phyloP scores from a whole-genome alignment of 75 land plant species.

The Adiantum capillusveneris region DNA sequence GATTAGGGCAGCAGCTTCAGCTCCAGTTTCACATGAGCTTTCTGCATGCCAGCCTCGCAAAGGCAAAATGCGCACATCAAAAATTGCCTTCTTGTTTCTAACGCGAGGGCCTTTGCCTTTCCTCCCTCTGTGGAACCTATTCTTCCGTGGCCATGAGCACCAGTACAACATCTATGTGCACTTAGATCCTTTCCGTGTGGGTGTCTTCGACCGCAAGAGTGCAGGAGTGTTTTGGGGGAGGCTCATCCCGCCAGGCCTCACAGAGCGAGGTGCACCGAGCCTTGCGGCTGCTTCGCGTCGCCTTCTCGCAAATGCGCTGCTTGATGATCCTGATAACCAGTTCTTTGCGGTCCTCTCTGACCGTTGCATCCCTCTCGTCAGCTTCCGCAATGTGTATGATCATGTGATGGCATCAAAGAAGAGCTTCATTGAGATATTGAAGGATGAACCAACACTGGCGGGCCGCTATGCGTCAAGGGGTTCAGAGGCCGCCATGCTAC shows the following conservation, averaged over 20 bases:
- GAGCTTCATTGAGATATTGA: constrained; percentile 58
- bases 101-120: constrained; percentile 40
- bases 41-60: no score
- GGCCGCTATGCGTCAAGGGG: constrained; percentile 53
- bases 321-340: constrained; percentile 47
- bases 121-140: constrained; percentile 66
- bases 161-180: constrained; percentile 65
- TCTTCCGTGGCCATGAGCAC: constrained; percentile 53
- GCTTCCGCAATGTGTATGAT: constrained; percentile 41
- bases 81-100: constrained; percentile 71
- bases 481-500: constrained; percentile 40
- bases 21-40: no score
- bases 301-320: constrained; percentile 54
- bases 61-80: constrained; percentile 1
- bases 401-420: constrained; percentile 2
- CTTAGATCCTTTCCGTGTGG: constrained; percentile 21
- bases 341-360: constrained; percentile 56
- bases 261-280: constrained; percentile 41
- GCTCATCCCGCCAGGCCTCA: constrained; percentile 36
- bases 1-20: no score
- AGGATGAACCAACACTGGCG: constrained; percentile 15
- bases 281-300: constrained; percentile 47
- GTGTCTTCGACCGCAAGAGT: constrained; percentile 2
- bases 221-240: constrained; percentile 29
- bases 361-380: constrained; percentile 54